Base-by-base conservation (phyloP, 805 yeast genomes). In the Nadsonia fulvescens region DNA sequence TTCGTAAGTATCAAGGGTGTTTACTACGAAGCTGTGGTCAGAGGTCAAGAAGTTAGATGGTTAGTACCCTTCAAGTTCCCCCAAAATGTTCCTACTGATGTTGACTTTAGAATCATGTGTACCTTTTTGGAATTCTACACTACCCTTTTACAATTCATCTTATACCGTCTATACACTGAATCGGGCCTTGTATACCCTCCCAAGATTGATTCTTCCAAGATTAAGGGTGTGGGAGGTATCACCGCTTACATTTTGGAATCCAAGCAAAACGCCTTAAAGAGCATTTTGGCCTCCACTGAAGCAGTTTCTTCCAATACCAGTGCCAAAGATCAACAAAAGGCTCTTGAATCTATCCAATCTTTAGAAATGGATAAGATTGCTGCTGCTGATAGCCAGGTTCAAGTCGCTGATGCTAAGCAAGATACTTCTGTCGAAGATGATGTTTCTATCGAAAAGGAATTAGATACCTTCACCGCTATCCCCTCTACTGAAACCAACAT, bases 1-100 rank as follows among this genome's bases (percentile, higher is more conserved):
- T 89, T 89, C 55, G 95, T 89, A 19, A 76, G 93, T 25, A 86
- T 89, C 46, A 89, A 89, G 53, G 98, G 98, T 56, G 91, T 86
- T 10, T 89, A 89, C 53, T 89, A 86, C 47, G 81, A 82, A 49
- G 96, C 94, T 17, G 66, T 49, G 34, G 70, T 89, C 24, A 71
- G 66, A 49, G 98, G 98, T 38, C 93, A 82, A 51, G 93, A 79
- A 38, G 63, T 89, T 23, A 67, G 86, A 54, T 89, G 98, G 98
- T 67, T 89, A 33, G 92, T 81, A 24, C 98, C 98, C 13, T 89
- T 74, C 65, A 89, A 82, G 53, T 89, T 83, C 59, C 94, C 98
- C 11, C 92, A 86, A 51, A 77, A 77, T 51, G 75, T 89, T 39
- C 96, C 98, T 24, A 54, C 74, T 23, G 96, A 89, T 51, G 71